Base-by-base conservation (phyloP, 176 grass and related monocot genomes). In the Avena atlantica region DNA sequence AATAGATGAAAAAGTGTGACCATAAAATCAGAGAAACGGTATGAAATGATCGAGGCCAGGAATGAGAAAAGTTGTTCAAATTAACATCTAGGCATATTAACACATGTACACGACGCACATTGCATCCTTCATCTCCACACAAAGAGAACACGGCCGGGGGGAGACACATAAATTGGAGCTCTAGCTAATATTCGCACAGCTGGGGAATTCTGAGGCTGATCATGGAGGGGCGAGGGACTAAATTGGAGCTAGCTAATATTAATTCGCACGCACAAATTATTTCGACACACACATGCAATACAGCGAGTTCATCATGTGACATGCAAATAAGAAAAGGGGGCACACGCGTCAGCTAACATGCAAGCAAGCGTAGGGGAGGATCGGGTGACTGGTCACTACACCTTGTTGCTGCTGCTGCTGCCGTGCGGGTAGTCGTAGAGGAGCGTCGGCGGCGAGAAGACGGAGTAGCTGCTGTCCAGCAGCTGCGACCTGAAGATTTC, bases 371-470 rank as follows among this genome's bases (percentile, higher is more conserved):
- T 52, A 24, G 12, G 13, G 70, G 40, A 24, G 50, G 84, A 40
- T 84, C 23, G 74, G 70, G 31, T 85, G 75, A 57, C 63, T 79
- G 61, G 45, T 85, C 76, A 66, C 55, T 79, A 64, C 72, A 91
- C 90, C 86, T 91, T 86, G 31, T 82, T 88, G 62, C 21, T 10
- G 45, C 45, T 55, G 53, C 53, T 55, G 55, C 55, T 25, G 82
- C 27, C 64, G 64, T 85, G 62, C 53, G 81, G 86, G 86, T 81
- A 83, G 84, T 95, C 93, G 50, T 74, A 88, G 86, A 88, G 51
- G 61, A 88, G 55, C 57, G 85, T 57, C 85, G 85, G 31, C 88
- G 90, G 88, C 21, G 93, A 92, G 85, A 86, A 78, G 62, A 84
- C 79, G 48, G 73, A 5, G 76, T 86, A 95, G 42, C 24, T 88